Conservation (phyloP, 2,329 filamentous ascomycete genomes). For the Knufia fluminis region DNA sequence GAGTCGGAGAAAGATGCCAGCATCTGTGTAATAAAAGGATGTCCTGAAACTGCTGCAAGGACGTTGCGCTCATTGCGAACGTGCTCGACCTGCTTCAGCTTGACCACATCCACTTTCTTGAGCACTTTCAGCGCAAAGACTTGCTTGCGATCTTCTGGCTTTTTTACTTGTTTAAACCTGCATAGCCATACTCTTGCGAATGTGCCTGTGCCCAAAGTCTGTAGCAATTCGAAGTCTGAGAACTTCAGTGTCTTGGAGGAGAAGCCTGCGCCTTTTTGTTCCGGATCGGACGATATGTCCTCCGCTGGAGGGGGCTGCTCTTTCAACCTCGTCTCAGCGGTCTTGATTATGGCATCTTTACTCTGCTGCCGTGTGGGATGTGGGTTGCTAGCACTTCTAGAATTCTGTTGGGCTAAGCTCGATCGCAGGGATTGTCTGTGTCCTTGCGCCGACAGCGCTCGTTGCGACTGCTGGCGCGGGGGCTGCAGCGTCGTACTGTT, state of each 20-base stretch:
- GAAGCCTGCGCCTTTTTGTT: constrained; percentile 31
- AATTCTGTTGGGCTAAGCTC: constrained; percentile 15
- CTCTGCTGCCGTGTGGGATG: constrained; percentile 21
- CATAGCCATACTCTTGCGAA: constrained; percentile 45
- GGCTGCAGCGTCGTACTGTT: constrained; percentile 21
- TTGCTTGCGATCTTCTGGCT: constrained; percentile 27
- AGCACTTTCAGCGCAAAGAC: constrained; percentile 43
- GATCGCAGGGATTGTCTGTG: constrained; percentile 20
- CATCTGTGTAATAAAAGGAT: constrained; percentile 58
- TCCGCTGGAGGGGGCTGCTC: constrained; percentile 16
- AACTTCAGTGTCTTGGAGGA: constrained; percentile 31
- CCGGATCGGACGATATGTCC: constrained; percentile 30
- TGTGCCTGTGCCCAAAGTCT: constrained; percentile 43
- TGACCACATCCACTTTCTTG: constrained; percentile 45
- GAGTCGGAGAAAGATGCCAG: constrained; percentile 56
- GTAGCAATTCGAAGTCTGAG: constrained; percentile 38
- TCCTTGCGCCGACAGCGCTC: constrained; percentile 22
- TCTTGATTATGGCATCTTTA: constrained; percentile 18
- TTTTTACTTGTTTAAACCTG: constrained; percentile 31
- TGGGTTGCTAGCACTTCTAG: constrained; percentile 22
- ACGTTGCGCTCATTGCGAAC: constrained; percentile 58
- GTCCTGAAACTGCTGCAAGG: constrained; percentile 52
- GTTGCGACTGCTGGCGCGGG: constrained; percentile 22
- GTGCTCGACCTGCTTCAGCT: constrained; percentile 60
- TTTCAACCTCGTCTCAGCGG: constrained; percentile 10